Percentiles rank a stretch among this genome's conserved stretches.
Evolutionary conservation across 2,329 filamentous ascomycete genomes (phyloP).

Genomic region (Pleoardoris graminearum): DNA sequence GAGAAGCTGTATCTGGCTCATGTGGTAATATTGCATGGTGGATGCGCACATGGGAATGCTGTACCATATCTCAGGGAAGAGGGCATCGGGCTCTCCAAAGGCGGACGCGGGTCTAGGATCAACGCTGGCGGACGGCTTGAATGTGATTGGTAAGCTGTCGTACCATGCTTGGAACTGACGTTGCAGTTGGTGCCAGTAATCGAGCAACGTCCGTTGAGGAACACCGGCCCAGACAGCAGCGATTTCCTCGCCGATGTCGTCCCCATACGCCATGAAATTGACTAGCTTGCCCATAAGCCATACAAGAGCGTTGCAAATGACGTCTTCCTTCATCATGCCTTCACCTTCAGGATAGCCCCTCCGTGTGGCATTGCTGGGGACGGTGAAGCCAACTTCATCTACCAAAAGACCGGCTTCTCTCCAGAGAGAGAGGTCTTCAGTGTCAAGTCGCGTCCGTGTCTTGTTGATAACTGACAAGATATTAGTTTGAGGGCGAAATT

Average conservation of each 20-base stretch:
- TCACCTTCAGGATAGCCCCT: conserved; percentile 50
- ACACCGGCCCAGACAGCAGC: conserved; percentile 49
- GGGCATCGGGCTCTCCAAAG: conserved; percentile 36
- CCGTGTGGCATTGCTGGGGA: conserved; percentile 49
- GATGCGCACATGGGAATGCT: conserved; percentile 65
- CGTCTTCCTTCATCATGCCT: conserved; percentile 62
- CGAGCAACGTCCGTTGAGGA: conserved; percentile 55
- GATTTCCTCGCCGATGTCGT: conserved; percentile 51
- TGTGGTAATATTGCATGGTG: conserved; percentile 68
- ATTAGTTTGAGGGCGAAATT: conserved; percentile 3
- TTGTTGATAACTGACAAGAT: conserved; percentile 59
- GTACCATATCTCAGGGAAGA: conserved; percentile 65
- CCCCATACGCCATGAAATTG: conserved; percentile 64
- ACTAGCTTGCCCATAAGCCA: conserved; percentile 69
- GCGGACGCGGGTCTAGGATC: conserved; percentile 39
- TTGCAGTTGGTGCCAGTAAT: conserved; percentile 59
- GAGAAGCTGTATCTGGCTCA: conserved; percentile 64
- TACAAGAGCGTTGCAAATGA: conserved; percentile 65
- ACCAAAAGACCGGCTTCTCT: conserved; percentile 64
- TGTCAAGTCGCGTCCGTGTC: conserved; percentile 62
- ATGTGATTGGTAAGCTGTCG: conserved; percentile 62
- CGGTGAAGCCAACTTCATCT: conserved; percentile 57
- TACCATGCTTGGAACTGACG: conserved; percentile 63
- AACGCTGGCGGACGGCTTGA: conserved; percentile 59
- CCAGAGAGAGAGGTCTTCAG: conserved; percentile 66